Evolutionary conservation across 1,284 basidiomycete species (phyloP).

Genomic region (Malassezia obtusa): DNA sequence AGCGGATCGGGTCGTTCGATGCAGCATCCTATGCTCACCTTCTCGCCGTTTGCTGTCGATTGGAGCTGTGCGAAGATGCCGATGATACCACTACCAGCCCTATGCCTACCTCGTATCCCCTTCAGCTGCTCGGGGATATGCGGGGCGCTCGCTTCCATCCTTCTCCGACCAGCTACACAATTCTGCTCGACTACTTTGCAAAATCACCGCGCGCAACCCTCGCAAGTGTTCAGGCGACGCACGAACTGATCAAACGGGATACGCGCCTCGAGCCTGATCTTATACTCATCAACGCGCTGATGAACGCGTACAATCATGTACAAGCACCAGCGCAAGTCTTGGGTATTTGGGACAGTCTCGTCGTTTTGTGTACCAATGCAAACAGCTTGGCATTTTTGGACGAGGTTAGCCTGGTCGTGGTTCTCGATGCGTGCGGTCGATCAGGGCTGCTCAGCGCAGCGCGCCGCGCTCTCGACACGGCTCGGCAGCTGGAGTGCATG

Average conservation of each 20-base stretch:
- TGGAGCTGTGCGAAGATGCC: not conserved
- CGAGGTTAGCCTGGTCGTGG: slow-evolving; percentile 64
- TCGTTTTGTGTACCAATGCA: slow-evolving; percentile 26
- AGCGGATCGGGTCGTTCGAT: not conserved
- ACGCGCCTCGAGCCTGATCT: slow-evolving; percentile 64
- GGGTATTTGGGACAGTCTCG: slow-evolving; percentile 69
- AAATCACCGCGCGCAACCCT: slow-evolving; percentile 19
- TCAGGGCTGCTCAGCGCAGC: slow-evolving; percentile 47
- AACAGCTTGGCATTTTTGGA: slow-evolving; percentile 51
- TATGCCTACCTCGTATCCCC: slow-evolving; percentile 60
- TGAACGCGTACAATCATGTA: slow-evolving; percentile 75
- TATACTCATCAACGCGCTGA: slow-evolving; percentile 70
- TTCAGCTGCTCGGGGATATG: slow-evolving; percentile 77
- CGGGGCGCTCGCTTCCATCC: slow-evolving; percentile 58
- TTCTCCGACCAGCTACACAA: slow-evolving; percentile 60
- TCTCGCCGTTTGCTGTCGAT: slow-evolving; percentile 1
- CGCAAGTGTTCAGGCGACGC: slow-evolving; percentile 57
- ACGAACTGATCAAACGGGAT: slow-evolving; percentile 70
- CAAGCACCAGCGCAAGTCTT: slow-evolving; percentile 63
- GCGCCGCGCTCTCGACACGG: slow-evolving; percentile 19
- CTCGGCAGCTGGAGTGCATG: slow-evolving; percentile 16
- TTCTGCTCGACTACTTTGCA: slow-evolving; percentile 57
- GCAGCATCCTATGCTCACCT: not conserved
- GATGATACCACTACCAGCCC: not conserved
- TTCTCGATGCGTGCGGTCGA: slow-evolving; percentile 71